These are phyloP conservation scores for Ballota nigra DNA, from an alignment of 257 asterid species.

Conservation along the genomic window DNA sequence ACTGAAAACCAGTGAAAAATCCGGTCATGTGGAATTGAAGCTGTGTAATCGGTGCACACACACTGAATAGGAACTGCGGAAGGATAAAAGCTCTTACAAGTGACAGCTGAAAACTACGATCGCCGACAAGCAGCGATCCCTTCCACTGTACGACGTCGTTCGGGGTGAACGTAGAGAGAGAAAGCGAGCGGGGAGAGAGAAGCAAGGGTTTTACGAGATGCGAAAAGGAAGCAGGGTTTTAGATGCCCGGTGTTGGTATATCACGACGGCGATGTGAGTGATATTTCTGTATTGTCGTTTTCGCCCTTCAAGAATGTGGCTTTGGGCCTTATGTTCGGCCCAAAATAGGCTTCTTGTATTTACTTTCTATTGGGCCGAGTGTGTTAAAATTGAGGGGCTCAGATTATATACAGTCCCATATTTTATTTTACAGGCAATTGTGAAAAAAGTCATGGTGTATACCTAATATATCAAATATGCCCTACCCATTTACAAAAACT, in stretches of 20 bases:
- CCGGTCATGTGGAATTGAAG: background rate
- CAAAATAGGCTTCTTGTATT: background rate
- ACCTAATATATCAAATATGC: no score
- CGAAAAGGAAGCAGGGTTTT: background rate
- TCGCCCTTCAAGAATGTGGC: background rate
- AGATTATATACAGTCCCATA: no score
- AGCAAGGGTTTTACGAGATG: background rate
- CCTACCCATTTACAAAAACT: no score
- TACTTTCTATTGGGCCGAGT: background rate
- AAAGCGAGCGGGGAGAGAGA: conserved; percentile 21
- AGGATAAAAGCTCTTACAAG: conserved; percentile 7
- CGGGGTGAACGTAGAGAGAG: background rate
- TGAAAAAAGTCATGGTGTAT: no score
- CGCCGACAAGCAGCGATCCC: conserved; percentile 43
- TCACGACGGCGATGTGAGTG: background rate
- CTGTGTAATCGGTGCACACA: background rate
- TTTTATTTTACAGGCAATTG: no score
- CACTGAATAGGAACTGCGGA: background rate
- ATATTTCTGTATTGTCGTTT: background rate
- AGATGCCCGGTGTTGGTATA: background rate
- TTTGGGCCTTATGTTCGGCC: background rate
- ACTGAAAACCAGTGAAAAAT: background rate
- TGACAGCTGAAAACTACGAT: conserved; percentile 25
- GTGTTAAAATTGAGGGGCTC: no score
- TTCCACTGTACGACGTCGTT: conserved; percentile 27